These are phyloP conservation scores for Dichomitus squalens DNA, from an alignment of 1,284 basidiomycete species.

Conservation along the genomic window DNA sequence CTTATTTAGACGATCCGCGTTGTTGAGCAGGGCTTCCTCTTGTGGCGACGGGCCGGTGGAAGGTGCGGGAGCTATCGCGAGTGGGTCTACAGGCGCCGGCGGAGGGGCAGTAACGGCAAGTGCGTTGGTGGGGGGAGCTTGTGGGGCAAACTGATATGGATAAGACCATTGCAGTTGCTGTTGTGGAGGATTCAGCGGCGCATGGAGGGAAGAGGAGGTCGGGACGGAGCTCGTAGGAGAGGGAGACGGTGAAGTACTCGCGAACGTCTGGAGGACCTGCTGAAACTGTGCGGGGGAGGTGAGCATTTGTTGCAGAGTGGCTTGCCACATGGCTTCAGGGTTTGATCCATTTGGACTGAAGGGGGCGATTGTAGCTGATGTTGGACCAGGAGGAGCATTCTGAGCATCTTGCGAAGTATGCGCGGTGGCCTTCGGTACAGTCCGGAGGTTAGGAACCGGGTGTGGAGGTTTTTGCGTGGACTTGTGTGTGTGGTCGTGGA, in stretches of 20 bases:
- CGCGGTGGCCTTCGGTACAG: not conserved
- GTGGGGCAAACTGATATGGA: not conserved
- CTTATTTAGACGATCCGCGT: constrained; percentile 47
- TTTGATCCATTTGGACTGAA: constrained; percentile 29
- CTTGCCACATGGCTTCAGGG: constrained; percentile 56
- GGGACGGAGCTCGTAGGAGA: constrained; percentile 2
- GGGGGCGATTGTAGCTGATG: constrained; percentile 1
- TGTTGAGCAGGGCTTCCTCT: constrained; percentile 40
- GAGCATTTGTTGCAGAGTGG: constrained; percentile 59
- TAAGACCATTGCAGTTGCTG: constrained; percentile 8
- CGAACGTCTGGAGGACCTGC: constrained; percentile 63
- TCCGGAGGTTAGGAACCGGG: constrained; percentile 2
- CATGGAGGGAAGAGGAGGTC: constrained; percentile 33
- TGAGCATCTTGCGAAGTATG: not conserved
- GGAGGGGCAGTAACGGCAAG: constrained; percentile 8
- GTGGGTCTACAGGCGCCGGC: constrained; percentile 8
- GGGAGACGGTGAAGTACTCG: constrained; percentile 34
- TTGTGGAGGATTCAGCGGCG: constrained; percentile 15
- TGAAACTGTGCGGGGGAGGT: constrained; percentile 71
- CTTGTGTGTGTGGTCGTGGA: constrained; percentile 3
- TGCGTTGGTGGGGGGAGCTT: constrained; percentile 10
- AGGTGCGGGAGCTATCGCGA: not conserved
- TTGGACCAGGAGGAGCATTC: not conserved
- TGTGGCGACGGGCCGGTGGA: constrained; percentile 26
- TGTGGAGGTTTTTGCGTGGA: constrained; percentile 11